A percentile compares a stretch with the other conserved stretches of the same genome.
phyloP scores from a whole-genome alignment of 306 rosid genomes.

The Acacia acuminata region DNA sequence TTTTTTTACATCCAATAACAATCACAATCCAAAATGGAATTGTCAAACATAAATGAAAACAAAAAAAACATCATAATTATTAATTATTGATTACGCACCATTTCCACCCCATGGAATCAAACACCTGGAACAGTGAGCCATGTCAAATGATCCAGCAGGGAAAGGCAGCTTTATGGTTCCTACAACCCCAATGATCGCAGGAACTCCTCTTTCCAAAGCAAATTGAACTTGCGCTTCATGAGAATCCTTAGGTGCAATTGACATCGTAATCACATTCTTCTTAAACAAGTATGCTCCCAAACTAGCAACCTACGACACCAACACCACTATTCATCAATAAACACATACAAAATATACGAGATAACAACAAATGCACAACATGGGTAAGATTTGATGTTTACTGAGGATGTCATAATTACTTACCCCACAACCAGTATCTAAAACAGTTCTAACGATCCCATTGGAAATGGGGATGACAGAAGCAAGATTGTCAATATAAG shows the following conservation, averaged over 20 bases:
- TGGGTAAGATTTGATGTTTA: background rate
- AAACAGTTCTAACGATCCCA: constrained; percentile 11
- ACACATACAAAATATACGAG: background rate
- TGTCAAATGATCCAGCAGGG: constrained; percentile 57
- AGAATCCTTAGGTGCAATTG: constrained; percentile 64
- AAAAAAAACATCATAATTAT: background rate
- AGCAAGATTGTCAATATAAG: background rate
- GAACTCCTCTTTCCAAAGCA: constrained; percentile 71
- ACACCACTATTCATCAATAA: constrained; percentile 1
- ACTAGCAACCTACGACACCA: constrained; percentile 50
- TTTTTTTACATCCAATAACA: background rate
- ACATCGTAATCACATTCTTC: constrained; percentile 55
- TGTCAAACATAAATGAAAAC: background rate
- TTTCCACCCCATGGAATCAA: constrained; percentile 57
- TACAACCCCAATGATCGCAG: constrained; percentile 55
- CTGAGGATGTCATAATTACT: background rate
- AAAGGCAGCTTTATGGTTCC: constrained; percentile 59
- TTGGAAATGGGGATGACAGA: background rate
- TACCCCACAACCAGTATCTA: constrained; percentile 21
- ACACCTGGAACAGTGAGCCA: constrained; percentile 69
- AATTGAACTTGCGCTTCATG: constrained; percentile 69
- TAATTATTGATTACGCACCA: constrained; percentile 38
- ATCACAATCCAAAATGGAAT: background rate
- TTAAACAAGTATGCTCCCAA: constrained; percentile 57
- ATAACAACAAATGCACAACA: background rate